Evolutionary conservation across 805 yeast species (phyloP).

Genomic region (Saccharomycopsis olivae): DNA sequence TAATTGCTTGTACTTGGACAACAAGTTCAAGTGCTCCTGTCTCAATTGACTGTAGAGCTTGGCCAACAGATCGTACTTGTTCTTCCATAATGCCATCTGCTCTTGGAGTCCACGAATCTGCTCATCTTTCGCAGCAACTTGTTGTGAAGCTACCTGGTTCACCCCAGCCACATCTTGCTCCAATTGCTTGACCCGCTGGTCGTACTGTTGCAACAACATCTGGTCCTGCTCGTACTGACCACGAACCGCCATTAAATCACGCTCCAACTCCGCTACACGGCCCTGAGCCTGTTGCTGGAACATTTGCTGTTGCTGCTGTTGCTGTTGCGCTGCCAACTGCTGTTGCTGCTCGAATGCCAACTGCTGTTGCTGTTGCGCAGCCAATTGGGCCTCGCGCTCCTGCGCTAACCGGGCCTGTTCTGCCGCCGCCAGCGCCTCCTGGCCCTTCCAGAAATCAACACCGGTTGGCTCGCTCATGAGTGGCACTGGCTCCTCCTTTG

Average conservation of each 20-base stretch:
- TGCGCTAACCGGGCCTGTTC: conserved; percentile 52
- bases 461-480: conserved; percentile 42
- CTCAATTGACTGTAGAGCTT: conserved; percentile 83
- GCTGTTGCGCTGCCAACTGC: conserved; percentile 62
- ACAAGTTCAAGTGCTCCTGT: conserved; percentile 76
- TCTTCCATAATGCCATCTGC: conserved; percentile 69
- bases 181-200: conserved; percentile 68
- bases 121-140: conserved; percentile 67
- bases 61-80: conserved; percentile 82
- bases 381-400: conserved; percentile 53
- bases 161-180: conserved; percentile 60
- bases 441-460: conserved; percentile 32
- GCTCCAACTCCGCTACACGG: conserved; percentile 69
- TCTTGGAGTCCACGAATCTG: conserved; percentile 58
- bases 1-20: conserved; percentile 66
- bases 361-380: conserved; percentile 62
- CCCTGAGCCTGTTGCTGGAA: conserved; percentile 68
- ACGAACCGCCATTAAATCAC: conserved; percentile 62
- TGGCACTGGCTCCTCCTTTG: conserved; percentile 26
- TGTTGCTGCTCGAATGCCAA: conserved; percentile 56
- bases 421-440: conserved; percentile 43
- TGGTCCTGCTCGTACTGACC: conserved; percentile 85
- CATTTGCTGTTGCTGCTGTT: conserved; percentile 53
- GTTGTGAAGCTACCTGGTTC: conserved; percentile 57
- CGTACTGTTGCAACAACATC: conserved; percentile 75